Evolutionary conservation across 2,329 filamentous ascomycete species (phyloP), one percentile per base, ranked within the genome.

Genomic region (Botrytis hyacinthi): DNA sequence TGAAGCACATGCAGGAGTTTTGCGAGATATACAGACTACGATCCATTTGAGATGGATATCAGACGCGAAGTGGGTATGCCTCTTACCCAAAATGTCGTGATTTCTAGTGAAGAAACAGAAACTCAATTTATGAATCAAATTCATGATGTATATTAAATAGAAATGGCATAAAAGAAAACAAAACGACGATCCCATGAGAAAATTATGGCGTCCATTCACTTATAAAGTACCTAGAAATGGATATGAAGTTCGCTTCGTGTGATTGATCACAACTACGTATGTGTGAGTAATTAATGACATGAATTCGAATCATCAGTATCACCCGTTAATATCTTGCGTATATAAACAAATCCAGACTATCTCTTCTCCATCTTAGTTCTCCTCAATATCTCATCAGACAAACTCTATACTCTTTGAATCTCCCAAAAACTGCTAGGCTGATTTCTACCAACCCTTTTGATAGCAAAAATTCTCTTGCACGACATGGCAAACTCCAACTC

Each of bases 1-100:
- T 14, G 10, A 57, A 29, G 3, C 14, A 18, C n/a, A 29, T 16
- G 7, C 51, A 18, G n/a, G n/a, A 5, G 3, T 29, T 32, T 18
- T 9, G 51, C 51, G n/a, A 57, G 14, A 57, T 18, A 0, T 29
- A 9, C 14, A 18, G 42, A 20, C 1, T 44, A 6, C 2, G 20
- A 18, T 16, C n/a, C 6, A 29, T 29, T 8, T 6, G 51, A 16
- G n/a, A 29, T 18, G 51, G 6, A 8, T 9, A 29, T 29, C 6
- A 18, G n/a, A 57, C n/a, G 16, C n/a, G 1, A 18, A 9, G 7
- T 57, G 3, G 14, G 1, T 8, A 4, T 32, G 2, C 1, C 6
- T 7, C 18, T 57, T 29, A n/a, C 6, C n/a, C 5, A 29, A 54
- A 7, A 18, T 0, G 14, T 32, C 48, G 51, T 29, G n/a, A 8